Conservation (phyloP, 345 rosid genomes). For the Arabis alpina region DNA sequence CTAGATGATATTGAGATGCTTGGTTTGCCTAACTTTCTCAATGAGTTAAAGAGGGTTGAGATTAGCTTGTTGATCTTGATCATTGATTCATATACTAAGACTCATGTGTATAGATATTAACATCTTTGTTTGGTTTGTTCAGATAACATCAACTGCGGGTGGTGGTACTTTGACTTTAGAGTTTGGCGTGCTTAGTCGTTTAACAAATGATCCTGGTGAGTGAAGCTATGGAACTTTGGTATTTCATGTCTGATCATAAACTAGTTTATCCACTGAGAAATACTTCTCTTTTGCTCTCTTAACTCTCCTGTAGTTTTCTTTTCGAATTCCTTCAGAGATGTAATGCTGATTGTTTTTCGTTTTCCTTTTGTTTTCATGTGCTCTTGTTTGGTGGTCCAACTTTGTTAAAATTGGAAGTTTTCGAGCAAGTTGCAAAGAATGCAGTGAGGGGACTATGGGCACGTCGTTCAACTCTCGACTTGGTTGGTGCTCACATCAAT, state of each 20-base stretch:
- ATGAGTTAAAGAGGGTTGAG: background rate
- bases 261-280: constrained; percentile 3
- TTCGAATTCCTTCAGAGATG: constrained; percentile 7
- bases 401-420: constrained; percentile 57
- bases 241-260: constrained; percentile 5
- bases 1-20: constrained; percentile 13
- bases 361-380: constrained; percentile 11
- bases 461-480: constrained; percentile 85
- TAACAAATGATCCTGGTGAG: constrained; percentile 95
- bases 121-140: constrained; percentile 43
- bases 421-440: constrained; percentile 95
- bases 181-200: constrained; percentile 89
- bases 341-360: background rate
- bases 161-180: constrained; percentile 98
- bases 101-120: constrained; percentile 21
- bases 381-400: constrained; percentile 13
- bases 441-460: constrained; percentile 95
- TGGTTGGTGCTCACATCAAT: constrained; percentile 98
- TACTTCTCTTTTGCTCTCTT: constrained; percentile 8
- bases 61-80: constrained; percentile 2
- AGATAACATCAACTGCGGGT: constrained; percentile 99
- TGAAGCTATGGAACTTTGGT: constrained; percentile 28
- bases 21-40: constrained; percentile 3
- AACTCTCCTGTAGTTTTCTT: background rate
- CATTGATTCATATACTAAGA: background rate